A percentile compares a stretch with the other conserved stretches of the same genome.
Evolutionary conservation across 2,329 filamentous ascomycete species (phyloP).

Genomic region (Metarhizium rileyi): DNA sequence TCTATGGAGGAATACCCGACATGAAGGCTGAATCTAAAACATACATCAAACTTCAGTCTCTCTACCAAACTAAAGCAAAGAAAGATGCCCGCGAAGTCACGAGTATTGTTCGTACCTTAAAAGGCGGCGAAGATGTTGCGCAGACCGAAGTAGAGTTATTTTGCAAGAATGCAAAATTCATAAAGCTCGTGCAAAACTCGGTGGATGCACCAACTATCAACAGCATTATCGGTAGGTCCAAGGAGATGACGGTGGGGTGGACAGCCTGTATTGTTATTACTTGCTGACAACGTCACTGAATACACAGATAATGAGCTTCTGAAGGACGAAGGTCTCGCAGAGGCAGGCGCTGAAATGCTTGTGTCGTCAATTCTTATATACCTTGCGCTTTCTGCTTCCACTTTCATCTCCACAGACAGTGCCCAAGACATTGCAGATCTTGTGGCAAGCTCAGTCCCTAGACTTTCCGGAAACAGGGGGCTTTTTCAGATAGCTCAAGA

Average conservation of each 20-base stretch:
- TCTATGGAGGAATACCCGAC: conserved; percentile 82
- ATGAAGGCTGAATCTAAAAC: conserved; percentile 93
- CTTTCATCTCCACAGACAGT: conserved; percentile 33
- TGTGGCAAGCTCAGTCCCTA: conserved; percentile 33
- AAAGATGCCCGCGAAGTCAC: conserved; percentile 69
- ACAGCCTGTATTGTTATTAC: neutral
- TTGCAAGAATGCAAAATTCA: conserved; percentile 90
- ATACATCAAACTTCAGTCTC: conserved; percentile 82
- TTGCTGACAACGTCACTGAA: conserved; percentile 4
- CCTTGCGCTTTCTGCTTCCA: conserved; percentile 50
- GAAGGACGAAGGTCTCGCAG: conserved; percentile 43
- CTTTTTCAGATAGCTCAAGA: conserved; percentile 51
- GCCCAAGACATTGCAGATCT: conserved; percentile 43
- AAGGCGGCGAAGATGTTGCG: conserved; percentile 45
- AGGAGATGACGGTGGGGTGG: neutral
- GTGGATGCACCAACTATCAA: conserved; percentile 35
- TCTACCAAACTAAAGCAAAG: conserved; percentile 85
- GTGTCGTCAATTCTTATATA: conserved; percentile 60
- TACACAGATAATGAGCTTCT: conserved; percentile 40
- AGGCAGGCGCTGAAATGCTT: conserved; percentile 35
- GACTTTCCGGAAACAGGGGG: conserved; percentile 38
- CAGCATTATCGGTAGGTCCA: conserved; percentile 43
- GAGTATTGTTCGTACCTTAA: conserved; percentile 44
- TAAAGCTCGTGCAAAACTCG: conserved; percentile 67
- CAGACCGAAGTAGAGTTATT: conserved; percentile 76